Base-by-base conservation (phyloP, 768 basidiomycete species). In the Holtermanniella nyarrowii region DNA sequence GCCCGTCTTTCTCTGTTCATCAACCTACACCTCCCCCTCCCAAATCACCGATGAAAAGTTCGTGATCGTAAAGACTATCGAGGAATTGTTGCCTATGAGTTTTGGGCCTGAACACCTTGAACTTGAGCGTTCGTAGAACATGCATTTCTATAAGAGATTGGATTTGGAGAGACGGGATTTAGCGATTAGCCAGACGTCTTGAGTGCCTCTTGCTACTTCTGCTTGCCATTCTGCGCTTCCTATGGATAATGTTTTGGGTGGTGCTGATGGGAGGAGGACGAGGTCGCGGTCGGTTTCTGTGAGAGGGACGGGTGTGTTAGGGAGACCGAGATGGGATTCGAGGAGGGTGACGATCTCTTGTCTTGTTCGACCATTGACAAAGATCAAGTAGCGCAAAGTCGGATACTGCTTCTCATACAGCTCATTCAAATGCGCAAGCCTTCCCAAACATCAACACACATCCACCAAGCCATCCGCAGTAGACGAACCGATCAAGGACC, bases 91-190 rank as follows among this genome's bases (percentile, higher is more conserved):
- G 46, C 89, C 89, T 0, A 76, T 84, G 73, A 86, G 86, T 62
- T 93, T 93, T 72, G 89, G 89, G 0, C 89, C 89, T 1, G 88
- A 83, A 62, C 76, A 88, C n/a, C 64, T 88, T 61, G 79, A 82
- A 43, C 37, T 31, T 18, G 18, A 18, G 46, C n/a, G 12, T n/a
- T 31, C 46, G 26, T 27, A 48, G 46, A 13, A 4, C 5, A 37
- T 16, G 31, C 10, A 16, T 7, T 7, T 7, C 31, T n/a, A n/a
- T n/a, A n/a, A 16, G 31, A 37, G 31, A 16, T 7, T 37, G 31
- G 31, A 37, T 16, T 37, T 37, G 31, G 31, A 16, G 31, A 37
- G 10, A 37, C 31, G 31, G 31, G 7, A 60, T 45, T 47, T 80
- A 18, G 86, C 89, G 54, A 93, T 91, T 53, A 65, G 70, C 24